phyloP scores from a whole-genome alignment of 805 yeast species.

The Candida ovalis region DNA sequence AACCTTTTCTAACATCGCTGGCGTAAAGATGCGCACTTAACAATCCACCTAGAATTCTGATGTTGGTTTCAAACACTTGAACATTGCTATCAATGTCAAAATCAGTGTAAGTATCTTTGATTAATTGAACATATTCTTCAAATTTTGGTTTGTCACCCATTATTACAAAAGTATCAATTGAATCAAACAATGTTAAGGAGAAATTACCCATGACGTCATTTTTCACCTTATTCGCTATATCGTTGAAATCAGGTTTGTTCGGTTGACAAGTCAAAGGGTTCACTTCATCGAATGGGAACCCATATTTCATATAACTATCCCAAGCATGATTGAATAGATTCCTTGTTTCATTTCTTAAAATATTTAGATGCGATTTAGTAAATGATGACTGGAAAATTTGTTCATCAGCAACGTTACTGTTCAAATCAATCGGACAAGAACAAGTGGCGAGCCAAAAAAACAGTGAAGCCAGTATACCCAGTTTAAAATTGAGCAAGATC shows the following conservation, averaged over 20 bases:
- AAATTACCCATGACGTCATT: conserved; percentile 87
- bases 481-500: not conserved
- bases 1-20: conserved; percentile 42
- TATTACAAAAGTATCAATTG: conserved; percentile 73
- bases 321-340: conserved; percentile 71
- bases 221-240: conserved; percentile 50
- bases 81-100: conserved; percentile 68
- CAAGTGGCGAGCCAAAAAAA: not conserved
- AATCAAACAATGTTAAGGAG: conserved; percentile 73
- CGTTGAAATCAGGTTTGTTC: conserved; percentile 56
- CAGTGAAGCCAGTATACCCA: not conserved
- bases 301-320: conserved; percentile 61
- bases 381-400: conserved; percentile 26
- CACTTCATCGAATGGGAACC: conserved; percentile 81
- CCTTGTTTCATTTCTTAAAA: conserved; percentile 42
- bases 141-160: conserved; percentile 62
- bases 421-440: not conserved
- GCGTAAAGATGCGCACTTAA: conserved; percentile 76
- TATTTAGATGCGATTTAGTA: conserved; percentile 19
- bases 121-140: conserved; percentile 38
- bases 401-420: conserved; percentile 7
- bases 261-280: conserved; percentile 70
- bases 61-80: conserved; percentile 85
- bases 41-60: conserved; percentile 78
- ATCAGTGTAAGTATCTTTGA: conserved; percentile 33